Evolutionary conservation across 306 rosid species (phyloP).

Genomic region (Quercus alba): DNA sequence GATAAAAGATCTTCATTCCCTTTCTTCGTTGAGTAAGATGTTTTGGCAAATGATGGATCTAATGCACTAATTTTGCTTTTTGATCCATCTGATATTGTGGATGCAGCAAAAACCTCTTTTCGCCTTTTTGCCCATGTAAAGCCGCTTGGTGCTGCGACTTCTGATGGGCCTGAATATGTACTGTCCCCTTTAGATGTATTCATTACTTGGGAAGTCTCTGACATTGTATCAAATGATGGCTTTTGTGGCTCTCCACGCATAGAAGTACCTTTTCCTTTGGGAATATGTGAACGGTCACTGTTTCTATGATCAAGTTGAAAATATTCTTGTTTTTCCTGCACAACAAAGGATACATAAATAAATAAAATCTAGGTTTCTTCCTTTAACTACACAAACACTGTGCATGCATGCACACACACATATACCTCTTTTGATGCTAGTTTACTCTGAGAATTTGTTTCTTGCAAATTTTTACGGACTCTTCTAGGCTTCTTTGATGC

Average conservation of each 20-base stretch:
- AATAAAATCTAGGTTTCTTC: background rate
- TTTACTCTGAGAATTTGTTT: constrained; percentile 32
- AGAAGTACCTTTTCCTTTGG: constrained; percentile 35
- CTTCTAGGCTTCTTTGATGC: constrained; percentile 62
- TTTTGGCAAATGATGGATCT: constrained; percentile 73
- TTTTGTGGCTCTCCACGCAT: constrained; percentile 36
- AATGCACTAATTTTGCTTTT: constrained; percentile 82
- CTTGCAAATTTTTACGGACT: constrained; percentile 40
- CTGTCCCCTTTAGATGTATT: constrained; percentile 36
- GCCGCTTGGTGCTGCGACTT: constrained; percentile 53
- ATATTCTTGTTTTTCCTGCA: constrained; percentile 42
- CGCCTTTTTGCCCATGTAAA: constrained; percentile 68
- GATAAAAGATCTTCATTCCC: constrained; percentile 27
- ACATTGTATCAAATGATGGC: constrained; percentile 43
- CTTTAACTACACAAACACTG: background rate
- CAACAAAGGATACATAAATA: background rate
- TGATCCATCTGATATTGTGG: constrained; percentile 77
- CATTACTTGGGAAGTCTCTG: constrained; percentile 42
- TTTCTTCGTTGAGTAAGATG: constrained; percentile 39
- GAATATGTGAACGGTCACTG: constrained; percentile 27
- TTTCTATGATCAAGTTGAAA: constrained; percentile 26
- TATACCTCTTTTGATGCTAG: constrained; percentile 54
- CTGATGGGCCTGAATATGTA: constrained; percentile 48
- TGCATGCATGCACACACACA: background rate
- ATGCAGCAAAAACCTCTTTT: constrained; percentile 53